Evolutionary conservation across 371 early-diverging fungal species (phyloP), one percentile per base, ranked within the genome.

Genomic region (Capillidium rhysosporum): DNA sequence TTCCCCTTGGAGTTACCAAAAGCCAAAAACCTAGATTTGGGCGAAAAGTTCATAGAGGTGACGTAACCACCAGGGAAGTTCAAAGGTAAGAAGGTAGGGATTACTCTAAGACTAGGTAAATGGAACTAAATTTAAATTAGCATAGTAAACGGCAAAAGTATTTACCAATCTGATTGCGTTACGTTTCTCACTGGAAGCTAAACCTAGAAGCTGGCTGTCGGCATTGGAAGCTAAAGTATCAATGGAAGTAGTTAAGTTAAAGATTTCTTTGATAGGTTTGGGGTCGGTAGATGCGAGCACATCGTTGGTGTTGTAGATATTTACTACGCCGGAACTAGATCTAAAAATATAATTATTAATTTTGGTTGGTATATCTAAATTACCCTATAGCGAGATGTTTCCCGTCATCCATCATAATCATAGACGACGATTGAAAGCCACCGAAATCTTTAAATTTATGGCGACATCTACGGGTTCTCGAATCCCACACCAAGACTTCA

Each of bases 1-100:
- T 75, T 75, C 28, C 96, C 96, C 57, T 74, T 80, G 56, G 76
- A 81, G 63, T 92, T 92, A 29, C 92, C 91, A 46, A 89, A 70
- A 14, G 89, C 88, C 53, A 93, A 57, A 56, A 84, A 89, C 9
- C 89, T 90, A 46, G 89, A 84, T 54, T 79, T 71, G 18, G 91
- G 90, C 14, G 91, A 89, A 61, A 92, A 93, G 44, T 73, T 78
- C 24, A 84, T 61, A 46, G 68, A 61, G 40, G 76, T 69, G 31
- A 90, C 84, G 29, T 20, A 20, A 7, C n/a, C 38, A 3, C 28
- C 28, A 7, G 26, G 82, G 73, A 29, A 92, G 67, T 12, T 89
- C 89, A 3, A 65, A 9, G 62, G 60, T 2, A 94, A 94, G 94
- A 94, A 96, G 68, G 92, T 93, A 55, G 70, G 56, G 65, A 84